Conservation (phyloP, 108 stramenopile species). For the Licmophora abbreviata region DNA sequence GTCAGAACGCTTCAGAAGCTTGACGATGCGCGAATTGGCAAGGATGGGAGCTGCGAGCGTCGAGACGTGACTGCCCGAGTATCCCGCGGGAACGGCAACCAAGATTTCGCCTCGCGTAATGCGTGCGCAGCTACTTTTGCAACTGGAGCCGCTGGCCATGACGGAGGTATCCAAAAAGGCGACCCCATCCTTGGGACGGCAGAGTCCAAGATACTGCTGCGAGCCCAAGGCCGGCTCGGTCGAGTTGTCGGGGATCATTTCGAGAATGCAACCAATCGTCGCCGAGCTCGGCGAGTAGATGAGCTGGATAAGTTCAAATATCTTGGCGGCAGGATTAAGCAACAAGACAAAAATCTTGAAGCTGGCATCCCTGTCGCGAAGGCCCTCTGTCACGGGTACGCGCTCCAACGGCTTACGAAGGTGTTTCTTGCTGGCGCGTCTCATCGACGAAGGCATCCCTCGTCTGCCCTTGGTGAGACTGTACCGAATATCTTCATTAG, state of each 20-base stretch:
- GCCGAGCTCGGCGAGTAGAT: slow-evolving; percentile 28
- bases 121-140: neutral
- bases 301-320: slow-evolving; percentile 51
- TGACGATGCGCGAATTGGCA: slow-evolving; percentile 36
- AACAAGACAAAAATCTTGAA: slow-evolving; percentile 51
- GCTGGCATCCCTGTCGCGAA: slow-evolving; percentile 1
- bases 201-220: slow-evolving; percentile 42
- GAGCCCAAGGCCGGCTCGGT: slow-evolving; percentile 35
- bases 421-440: neutral
- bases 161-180: slow-evolving; percentile 22
- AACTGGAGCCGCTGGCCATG: slow-evolving; percentile 15
- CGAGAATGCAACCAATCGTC: slow-evolving; percentile 40
- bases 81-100: slow-evolving; percentile 46
- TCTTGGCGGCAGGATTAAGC: slow-evolving; percentile 32
- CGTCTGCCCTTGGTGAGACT: neutral
- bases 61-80: slow-evolving; percentile 19
- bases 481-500: neutral
- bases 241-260: slow-evolving; percentile 43
- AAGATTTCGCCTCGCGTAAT: slow-evolving; percentile 47
- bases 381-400: neutral
- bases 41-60: slow-evolving; percentile 34
- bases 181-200: slow-evolving; percentile 28
- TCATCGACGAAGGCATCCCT: neutral
- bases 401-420: neutral
- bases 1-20: slow-evolving; percentile 33